Evolutionary conservation across 148 eudicot species (phyloP).

Genomic region (Rhododendron simsii): DNA sequence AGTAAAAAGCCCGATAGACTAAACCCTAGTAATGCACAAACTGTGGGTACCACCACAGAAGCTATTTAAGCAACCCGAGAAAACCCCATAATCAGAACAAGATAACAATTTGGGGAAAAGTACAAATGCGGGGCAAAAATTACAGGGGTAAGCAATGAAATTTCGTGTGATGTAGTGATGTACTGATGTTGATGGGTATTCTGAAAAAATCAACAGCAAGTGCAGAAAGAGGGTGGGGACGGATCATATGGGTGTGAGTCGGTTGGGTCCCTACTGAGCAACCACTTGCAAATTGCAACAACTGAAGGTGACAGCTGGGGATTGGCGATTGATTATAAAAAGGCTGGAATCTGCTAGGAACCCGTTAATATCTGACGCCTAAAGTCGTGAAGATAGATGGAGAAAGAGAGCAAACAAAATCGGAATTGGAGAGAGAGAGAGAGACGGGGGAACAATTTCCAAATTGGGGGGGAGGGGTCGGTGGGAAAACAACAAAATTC

Average conservation of each 20-base stretch:
- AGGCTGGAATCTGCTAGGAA: neutral
- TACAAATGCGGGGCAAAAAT: neutral
- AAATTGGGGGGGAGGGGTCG: neutral
- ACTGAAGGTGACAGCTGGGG: neutral
- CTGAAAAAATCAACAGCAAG: constrained; percentile 4
- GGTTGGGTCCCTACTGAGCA: constrained; percentile 4
- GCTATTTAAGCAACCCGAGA: neutral
- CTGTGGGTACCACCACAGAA: neutral
- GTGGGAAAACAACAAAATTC: neutral
- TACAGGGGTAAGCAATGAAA: neutral
- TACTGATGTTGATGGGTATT: neutral
- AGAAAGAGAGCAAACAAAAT: neutral
- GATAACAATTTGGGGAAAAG: neutral
- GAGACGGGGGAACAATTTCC: neutral
- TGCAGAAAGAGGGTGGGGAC: neutral
- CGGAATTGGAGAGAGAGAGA: neutral
- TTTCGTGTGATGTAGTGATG: neutral
- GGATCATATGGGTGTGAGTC: neutral
- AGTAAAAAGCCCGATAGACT: neutral
- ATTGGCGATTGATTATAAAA: neutral
- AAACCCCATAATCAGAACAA: neutral
- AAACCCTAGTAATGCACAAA: neutral
- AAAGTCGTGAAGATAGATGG: neutral
- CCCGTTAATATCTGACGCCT: neutral
- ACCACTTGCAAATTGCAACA: neutral